These are phyloP conservation scores for Fusarium albidum DNA, from an alignment of 2,329 filamentous ascomycete species.

Conservation along the genomic window DNA sequence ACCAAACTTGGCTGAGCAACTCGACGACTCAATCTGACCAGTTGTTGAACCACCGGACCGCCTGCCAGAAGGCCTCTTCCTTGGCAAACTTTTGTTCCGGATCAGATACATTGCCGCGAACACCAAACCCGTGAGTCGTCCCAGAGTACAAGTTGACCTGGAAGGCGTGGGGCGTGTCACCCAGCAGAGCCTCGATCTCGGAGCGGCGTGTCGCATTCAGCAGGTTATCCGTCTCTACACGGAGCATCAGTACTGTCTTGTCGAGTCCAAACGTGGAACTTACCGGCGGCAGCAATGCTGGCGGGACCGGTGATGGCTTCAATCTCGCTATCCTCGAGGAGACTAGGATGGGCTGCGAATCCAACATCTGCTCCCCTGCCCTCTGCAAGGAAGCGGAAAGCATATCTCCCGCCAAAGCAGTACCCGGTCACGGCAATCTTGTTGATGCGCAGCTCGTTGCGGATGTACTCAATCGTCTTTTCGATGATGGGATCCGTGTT, in stretches of 20 bases:
- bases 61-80: constrained; percentile 78
- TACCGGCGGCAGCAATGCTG: constrained; percentile 25
- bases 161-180: constrained; percentile 54
- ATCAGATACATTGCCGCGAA: constrained; percentile 65
- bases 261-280: background rate
- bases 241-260: background rate
- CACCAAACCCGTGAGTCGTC: constrained; percentile 75
- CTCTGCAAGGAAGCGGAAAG: constrained; percentile 59
- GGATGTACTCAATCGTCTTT: constrained; percentile 21
- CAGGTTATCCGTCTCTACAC: constrained; percentile 15
- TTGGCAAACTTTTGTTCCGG: constrained; percentile 70
- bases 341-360: constrained; percentile 69
- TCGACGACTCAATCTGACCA: no score
- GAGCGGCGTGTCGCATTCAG: constrained; percentile 15
- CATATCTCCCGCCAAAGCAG: constrained; percentile 67
- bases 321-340: constrained; percentile 64
- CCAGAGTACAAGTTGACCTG: constrained; percentile 73
- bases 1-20: no score
- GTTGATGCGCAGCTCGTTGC: constrained; percentile 49
- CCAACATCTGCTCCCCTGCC: constrained; percentile 62
- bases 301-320: constrained; percentile 27
- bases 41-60: constrained; percentile 74
- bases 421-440: constrained; percentile 64
- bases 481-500: constrained; percentile 22
- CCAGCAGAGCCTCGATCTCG: constrained; percentile 20